A percentile compares a stretch with the other conserved stretches of the same genome.
These are phyloP conservation scores for Oldenlandia corymbosa DNA, from an alignment of 257 asterid genomes.

Conservation along the genomic window DNA sequence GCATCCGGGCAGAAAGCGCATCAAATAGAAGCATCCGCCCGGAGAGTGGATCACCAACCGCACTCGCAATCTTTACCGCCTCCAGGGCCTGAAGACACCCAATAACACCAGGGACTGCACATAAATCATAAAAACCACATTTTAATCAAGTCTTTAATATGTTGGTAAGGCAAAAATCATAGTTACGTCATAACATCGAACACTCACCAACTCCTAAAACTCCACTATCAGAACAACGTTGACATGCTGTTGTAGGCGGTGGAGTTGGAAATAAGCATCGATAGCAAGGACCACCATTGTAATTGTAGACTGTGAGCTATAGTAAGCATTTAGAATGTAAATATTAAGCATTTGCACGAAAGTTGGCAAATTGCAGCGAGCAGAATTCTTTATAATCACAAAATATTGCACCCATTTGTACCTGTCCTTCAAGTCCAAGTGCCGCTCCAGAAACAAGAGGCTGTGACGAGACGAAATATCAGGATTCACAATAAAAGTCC, in stretches of 20 bases:
- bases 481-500: neutral
- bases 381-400: neutral
- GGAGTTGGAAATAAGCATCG: conserved; percentile 95
- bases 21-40: conserved; percentile 81
- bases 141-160: neutral
- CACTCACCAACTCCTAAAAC: conserved; percentile 92
- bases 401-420: conserved; percentile 19
- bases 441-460: conserved; percentile 99
- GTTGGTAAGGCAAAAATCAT: neutral
- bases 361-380: neutral
- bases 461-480: conserved; percentile 38
- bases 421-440: conserved; percentile 98
- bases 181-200: neutral
- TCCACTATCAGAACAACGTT: conserved; percentile 92
- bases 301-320: conserved; percentile 91
- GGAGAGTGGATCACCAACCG: conserved; percentile 85
- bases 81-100: conserved; percentile 97
- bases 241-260: conserved; percentile 94
- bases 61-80: conserved; percentile 80
- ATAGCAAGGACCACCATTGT: conserved; percentile 89
- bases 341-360: neutral
- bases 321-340: conserved; percentile 1
- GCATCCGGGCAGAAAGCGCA: conserved; percentile 70
- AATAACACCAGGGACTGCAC: conserved; percentile 85
- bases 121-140: neutral